Percentiles rank a stretch among this genome's conserved stretches.
Conservation (phyloP, 805 yeast species). For the Metschnikowia reukaufii region DNA sequence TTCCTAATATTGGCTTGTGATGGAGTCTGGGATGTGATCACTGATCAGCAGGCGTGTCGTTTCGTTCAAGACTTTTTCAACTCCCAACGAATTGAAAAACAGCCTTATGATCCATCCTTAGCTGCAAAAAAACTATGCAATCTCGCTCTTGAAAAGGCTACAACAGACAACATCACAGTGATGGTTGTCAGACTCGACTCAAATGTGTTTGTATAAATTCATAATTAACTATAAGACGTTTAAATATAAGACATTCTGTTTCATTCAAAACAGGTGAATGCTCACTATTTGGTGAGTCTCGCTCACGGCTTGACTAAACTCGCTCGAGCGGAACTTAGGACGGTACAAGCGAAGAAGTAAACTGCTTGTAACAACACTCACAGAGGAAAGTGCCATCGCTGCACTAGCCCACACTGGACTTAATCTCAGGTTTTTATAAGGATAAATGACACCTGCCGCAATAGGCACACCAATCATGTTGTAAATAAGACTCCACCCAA, state of each 20-base stretch:
- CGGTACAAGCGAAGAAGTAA: slow-evolving; percentile 49
- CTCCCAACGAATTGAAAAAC: slow-evolving; percentile 25
- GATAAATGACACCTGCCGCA: slow-evolving; percentile 67
- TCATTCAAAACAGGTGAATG: not conserved
- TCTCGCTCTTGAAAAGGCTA: slow-evolving; percentile 71
- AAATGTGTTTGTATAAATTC: slow-evolving; percentile 34
- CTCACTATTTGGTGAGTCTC: not conserved
- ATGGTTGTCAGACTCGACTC: slow-evolving; percentile 73
- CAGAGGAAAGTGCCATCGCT: slow-evolving; percentile 61
- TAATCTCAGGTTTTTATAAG: slow-evolving; percentile 51
- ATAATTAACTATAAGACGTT: no score
- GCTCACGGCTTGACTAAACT: slow-evolving; percentile 1
- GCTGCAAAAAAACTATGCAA: slow-evolving; percentile 70
- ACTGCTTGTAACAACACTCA: slow-evolving; percentile 59
- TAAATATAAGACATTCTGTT: not conserved
- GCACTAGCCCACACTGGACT: slow-evolving; percentile 68
- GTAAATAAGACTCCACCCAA: slow-evolving; percentile 59
- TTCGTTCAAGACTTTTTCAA: slow-evolving; percentile 51
- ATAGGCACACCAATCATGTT: slow-evolving; percentile 59
- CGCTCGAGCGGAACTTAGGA: slow-evolving; percentile 31
- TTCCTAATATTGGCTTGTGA: slow-evolving; percentile 92
- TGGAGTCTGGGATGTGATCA: slow-evolving; percentile 94
- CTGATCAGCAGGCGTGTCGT: slow-evolving; percentile 82
- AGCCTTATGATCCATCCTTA: slow-evolving; percentile 47
- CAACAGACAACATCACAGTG: slow-evolving; percentile 90